A percentile compares a stretch with the other conserved stretches of the same genome.
Conservation (phyloP, 352 stramenopile species). For the Globisporangium recalcitrans region DNA sequence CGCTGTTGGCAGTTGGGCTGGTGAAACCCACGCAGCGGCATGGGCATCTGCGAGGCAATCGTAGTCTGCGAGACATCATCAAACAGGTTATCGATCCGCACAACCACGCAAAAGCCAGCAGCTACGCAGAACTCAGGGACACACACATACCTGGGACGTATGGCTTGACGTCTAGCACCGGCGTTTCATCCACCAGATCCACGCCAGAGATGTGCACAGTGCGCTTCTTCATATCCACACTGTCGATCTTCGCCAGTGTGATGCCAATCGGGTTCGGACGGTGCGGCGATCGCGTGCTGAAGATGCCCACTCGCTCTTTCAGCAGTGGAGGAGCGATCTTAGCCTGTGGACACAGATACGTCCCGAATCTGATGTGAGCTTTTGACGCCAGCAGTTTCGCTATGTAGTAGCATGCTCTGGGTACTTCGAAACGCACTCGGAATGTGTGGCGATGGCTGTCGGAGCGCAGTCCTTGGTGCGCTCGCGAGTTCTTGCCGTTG, state of each 20-base stretch:
- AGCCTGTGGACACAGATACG: constrained; percentile 24
- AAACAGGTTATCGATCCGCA: background rate
- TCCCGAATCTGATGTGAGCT: background rate
- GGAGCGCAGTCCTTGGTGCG: constrained; percentile 52
- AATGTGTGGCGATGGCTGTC: constrained; percentile 78
- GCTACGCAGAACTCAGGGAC: no score
- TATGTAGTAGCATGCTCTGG: background rate
- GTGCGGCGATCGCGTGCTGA: constrained; percentile 95
- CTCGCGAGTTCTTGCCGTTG: constrained; percentile 75
- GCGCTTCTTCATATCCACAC: constrained; percentile 49
- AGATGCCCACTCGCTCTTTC: constrained; percentile 88
- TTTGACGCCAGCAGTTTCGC: background rate
- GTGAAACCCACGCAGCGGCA: constrained; percentile 38
- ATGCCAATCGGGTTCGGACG: constrained; percentile 95
- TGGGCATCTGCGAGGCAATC: constrained; percentile 44
- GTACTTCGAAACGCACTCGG: constrained; percentile 21
- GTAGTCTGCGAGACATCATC: constrained; percentile 24
- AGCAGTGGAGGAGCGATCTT: constrained; percentile 68
- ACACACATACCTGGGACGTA: constrained; percentile 85
- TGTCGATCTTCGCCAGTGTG: constrained; percentile 85
- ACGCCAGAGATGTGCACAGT: constrained; percentile 82
- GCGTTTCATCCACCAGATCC: constrained; percentile 95
- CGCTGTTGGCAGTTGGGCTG: constrained; percentile 29
- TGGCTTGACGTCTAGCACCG: constrained; percentile 97
- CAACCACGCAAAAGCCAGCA: no score